Conservation (phyloP, 1,284 basidiomycete genomes). For the Inonotus hispidus region DNA sequence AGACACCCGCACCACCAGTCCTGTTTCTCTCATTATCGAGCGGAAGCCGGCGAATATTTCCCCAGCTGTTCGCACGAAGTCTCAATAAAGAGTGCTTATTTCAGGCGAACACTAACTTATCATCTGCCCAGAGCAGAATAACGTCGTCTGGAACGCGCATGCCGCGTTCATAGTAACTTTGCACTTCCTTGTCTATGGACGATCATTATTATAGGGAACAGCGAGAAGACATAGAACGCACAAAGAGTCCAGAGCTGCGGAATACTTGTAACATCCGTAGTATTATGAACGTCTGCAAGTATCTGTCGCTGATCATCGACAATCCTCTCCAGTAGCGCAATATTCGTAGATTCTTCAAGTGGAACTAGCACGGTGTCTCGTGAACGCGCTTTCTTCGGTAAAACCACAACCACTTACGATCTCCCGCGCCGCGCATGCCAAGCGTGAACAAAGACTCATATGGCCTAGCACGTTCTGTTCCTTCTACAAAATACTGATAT, state of each 20-base stretch:
- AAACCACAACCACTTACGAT: conserved; percentile 34
- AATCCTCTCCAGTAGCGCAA: conserved; percentile 48
- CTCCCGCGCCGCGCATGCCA: conserved; percentile 62
- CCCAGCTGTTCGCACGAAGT: conserved; percentile 37
- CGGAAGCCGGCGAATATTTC: conserved; percentile 55
- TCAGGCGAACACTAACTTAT: conserved; percentile 39
- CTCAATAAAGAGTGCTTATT: background rate
- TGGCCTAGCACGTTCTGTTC: conserved; percentile 48
- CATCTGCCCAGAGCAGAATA: conserved; percentile 55
- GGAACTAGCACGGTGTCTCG: conserved; percentile 37
- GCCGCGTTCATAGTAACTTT: conserved; percentile 60
- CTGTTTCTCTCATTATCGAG: conserved; percentile 45
- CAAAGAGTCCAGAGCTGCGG: conserved; percentile 65
- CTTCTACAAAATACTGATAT: conserved; percentile 53
- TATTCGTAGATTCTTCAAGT: conserved; percentile 43
- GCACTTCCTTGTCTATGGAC: conserved; percentile 51
- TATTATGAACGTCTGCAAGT: conserved; percentile 47
- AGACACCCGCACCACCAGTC: conserved; percentile 60
- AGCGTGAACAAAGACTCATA: conserved; percentile 62
- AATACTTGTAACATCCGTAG: conserved; percentile 42
- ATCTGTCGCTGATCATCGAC: conserved; percentile 58
- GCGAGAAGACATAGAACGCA: conserved; percentile 27
- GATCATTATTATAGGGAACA: background rate
- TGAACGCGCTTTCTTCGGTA: background rate
- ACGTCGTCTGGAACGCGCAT: conserved; percentile 52